phyloP scores from a whole-genome alignment of 257 asterid species.

The Handroanthus guayacan region DNA sequence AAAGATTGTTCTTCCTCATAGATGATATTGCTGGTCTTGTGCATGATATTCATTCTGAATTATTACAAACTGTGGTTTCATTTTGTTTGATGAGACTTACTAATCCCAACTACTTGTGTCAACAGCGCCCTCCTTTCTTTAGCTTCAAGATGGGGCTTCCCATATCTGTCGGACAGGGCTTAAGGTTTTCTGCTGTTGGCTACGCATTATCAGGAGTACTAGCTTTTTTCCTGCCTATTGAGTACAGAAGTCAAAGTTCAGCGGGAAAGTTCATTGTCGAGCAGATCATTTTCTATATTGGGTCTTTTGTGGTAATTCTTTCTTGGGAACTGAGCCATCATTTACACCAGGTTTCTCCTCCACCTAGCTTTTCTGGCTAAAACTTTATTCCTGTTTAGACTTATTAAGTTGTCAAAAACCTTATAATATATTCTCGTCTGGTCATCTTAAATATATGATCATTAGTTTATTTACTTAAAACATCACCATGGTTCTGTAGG shows the following conservation, averaged over 20 bases:
- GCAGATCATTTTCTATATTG: conserved; percentile 69
- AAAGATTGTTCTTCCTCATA: conserved; percentile 9
- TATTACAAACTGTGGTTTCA: not conserved
- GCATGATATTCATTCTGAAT: conserved; percentile 21
- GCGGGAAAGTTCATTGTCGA: conserved; percentile 53
- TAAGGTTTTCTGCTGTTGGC: conserved; percentile 68
- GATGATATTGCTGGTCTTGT: conserved; percentile 15
- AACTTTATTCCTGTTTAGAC: not conserved
- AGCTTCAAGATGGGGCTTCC: conserved; percentile 91
- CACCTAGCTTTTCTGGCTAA: conserved; percentile 2
- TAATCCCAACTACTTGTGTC: conserved; percentile 35
- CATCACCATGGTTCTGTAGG: conserved; percentile 52
- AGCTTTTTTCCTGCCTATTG: conserved; percentile 55
- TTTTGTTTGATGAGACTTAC: conserved; percentile 33
- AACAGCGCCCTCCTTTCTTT: conserved; percentile 95
- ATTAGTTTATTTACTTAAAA: not conserved
- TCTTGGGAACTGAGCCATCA: conserved; percentile 91
- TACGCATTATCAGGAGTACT: conserved; percentile 56
- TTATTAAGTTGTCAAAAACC: not conserved
- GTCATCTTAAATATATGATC: not conserved
- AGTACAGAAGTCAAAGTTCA: conserved; percentile 54
- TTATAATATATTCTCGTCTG: not conserved
- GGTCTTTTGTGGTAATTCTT: conserved; percentile 67
- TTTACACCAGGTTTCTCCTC: conserved; percentile 72
- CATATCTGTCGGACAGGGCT: conserved; percentile 61